Percentiles rank a stretch among this genome's conserved stretches.
Conservation (phyloP, 768 basidiomycete species). For the Termitomyces sp. region DNA sequence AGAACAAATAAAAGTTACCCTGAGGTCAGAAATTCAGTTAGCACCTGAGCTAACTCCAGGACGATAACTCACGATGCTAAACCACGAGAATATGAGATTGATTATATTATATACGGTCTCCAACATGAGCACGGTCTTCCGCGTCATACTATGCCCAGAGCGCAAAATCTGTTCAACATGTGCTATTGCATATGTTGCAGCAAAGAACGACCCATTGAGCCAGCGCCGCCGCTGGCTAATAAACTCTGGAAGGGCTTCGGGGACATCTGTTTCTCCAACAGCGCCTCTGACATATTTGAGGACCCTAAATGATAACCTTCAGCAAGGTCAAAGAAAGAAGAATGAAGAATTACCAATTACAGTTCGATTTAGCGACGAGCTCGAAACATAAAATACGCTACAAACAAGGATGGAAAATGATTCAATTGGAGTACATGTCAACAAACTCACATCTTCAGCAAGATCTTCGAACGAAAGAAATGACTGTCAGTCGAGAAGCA, state of each 20-base stretch:
- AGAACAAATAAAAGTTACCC: constrained; percentile 96
- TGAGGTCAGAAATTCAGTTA: constrained; percentile 18
- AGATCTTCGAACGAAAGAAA: constrained; percentile 45
- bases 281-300: constrained; percentile 95
- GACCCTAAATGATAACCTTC: constrained; percentile 49
- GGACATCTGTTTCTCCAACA: constrained; percentile 90
- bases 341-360: constrained; percentile 52
- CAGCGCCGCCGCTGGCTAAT: constrained; percentile 87
- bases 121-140: constrained; percentile 69
- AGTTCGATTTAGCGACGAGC: constrained; percentile 70
- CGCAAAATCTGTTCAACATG: constrained; percentile 76
- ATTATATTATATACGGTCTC: constrained; percentile 87
- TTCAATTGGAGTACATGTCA: not conserved
- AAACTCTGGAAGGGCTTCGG: constrained; percentile 88
- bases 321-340: not conserved
- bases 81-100: constrained; percentile 91
- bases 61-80: constrained; percentile 62
- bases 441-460: constrained; percentile 76
- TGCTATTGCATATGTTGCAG: constrained; percentile 87
- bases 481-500: not conserved
- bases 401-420: constrained; percentile 13
- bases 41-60: not conserved
- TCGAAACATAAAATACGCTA: constrained; percentile 83
- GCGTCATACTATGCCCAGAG: constrained; percentile 73
- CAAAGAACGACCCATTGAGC: constrained; percentile 93